phyloP scores from a whole-genome alignment of 768 basidiomycete species.

The Mycena filopes region DNA sequence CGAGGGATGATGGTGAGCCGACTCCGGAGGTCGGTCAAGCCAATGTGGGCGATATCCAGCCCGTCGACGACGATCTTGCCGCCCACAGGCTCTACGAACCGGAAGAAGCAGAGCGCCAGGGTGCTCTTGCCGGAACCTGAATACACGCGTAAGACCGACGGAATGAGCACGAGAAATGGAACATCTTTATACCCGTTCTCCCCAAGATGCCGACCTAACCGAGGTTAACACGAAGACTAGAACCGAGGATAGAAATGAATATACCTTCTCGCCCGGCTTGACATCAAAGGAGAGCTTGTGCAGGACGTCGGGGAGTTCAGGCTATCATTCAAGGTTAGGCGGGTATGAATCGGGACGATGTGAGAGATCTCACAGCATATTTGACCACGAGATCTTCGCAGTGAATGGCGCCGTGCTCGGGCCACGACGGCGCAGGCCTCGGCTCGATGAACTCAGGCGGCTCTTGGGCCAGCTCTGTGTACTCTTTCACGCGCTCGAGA shows the following conservation, averaged over 20 bases:
- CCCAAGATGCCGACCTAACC: conserved; percentile 74
- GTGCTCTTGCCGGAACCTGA: conserved; percentile 65
- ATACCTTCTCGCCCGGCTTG: conserved; percentile 78
- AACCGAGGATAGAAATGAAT: not conserved
- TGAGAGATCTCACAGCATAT: conserved; percentile 68
- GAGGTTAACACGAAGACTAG: not conserved
- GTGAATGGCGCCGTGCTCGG: conserved; percentile 70
- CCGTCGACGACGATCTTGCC: conserved; percentile 72
- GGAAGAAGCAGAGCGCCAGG: conserved; percentile 87
- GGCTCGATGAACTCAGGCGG: conserved; percentile 87
- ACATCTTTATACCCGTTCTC: conserved; percentile 30
- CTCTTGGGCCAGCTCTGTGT: conserved; percentile 81
- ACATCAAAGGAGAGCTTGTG: conserved; percentile 84
- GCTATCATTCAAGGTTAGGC: conserved; percentile 53
- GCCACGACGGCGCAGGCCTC: conserved; percentile 83
- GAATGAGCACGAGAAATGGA: too few species aligned
- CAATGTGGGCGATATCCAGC: conserved; percentile 73
- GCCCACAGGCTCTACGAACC: conserved; percentile 76
- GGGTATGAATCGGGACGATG: not conserved
- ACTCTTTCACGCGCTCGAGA: conserved; percentile 91
- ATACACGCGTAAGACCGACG: too few species aligned
- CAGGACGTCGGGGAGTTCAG: conserved; percentile 86
- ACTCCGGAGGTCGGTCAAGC: conserved; percentile 74
- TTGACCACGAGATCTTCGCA: conserved; percentile 81
- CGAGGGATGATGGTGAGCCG: conserved; percentile 80